These are phyloP conservation scores for Choricystis sp. DNA, from an alignment of 139 green algal genomes.

Conservation along the genomic window DNA sequence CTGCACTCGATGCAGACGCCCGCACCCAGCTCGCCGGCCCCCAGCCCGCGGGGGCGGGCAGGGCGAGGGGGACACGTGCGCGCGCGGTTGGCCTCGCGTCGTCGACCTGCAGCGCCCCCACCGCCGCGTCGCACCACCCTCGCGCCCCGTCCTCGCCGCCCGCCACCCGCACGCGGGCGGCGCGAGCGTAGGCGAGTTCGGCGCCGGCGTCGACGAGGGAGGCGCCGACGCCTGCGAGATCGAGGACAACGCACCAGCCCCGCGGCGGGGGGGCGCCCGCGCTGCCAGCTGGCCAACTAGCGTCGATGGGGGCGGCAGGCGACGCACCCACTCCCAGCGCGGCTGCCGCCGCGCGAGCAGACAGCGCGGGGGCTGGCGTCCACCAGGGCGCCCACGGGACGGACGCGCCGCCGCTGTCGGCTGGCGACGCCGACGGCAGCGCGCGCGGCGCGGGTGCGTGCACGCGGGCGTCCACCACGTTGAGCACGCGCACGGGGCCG, in stretches of 20 bases:
- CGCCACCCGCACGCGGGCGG: constrained; percentile 7
- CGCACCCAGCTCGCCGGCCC: too few species aligned
- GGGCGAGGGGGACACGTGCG: too few species aligned
- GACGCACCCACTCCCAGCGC: neutral
- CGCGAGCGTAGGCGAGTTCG: constrained; percentile 42
- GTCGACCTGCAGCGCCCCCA: constrained; percentile 33
- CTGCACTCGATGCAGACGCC: too few species aligned
- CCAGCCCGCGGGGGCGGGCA: too few species aligned
- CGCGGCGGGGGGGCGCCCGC: neutral
- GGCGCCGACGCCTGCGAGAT: constrained; percentile 15
- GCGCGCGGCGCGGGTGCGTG: constrained; percentile 10
- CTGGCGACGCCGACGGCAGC: neutral
- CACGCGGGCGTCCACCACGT: constrained; percentile 25
- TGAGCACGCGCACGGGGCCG: constrained; percentile 51
- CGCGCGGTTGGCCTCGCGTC: constrained; percentile 33
- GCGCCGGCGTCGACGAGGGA: constrained; percentile 35
- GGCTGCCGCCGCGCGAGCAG: too few species aligned
- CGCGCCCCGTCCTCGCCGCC: constrained; percentile 18
- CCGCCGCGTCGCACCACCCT: constrained; percentile 10
- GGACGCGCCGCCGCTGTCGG: constrained; percentile 1
- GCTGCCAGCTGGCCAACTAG: neutral
- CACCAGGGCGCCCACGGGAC: neutral
- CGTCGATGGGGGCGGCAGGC: neutral
- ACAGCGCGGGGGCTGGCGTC: neutral
- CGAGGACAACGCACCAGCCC: neutral